These are phyloP conservation scores for Starmerella khaoyaiensis DNA, from an alignment of 805 yeast species.

Conservation along the genomic window DNA sequence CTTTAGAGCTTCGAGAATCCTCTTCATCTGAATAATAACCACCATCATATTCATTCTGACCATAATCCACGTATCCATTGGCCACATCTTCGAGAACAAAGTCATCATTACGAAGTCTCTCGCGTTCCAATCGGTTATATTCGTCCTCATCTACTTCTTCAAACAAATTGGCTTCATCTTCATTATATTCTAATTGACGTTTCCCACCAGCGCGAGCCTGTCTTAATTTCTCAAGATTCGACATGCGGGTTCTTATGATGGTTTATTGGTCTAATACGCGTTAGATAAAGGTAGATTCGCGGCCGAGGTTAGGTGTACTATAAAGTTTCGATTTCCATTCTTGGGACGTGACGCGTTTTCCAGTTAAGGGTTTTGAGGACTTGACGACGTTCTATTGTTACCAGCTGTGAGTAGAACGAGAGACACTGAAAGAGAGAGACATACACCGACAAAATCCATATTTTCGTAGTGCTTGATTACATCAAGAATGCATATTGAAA, in stretches of 20 bases:
- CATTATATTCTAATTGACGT: conserved; percentile 36
- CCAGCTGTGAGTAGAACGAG: too few relatives aligned
- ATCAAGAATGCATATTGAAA: background rate
- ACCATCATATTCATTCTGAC: conserved; percentile 77
- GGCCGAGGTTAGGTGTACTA: too few relatives aligned
- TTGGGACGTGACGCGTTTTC: too few relatives aligned
- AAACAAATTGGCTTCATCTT: conserved; percentile 48
- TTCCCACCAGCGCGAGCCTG: conserved; percentile 29
- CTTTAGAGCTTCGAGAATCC: conserved; percentile 16
- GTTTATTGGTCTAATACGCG: too few relatives aligned
- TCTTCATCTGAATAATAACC: conserved; percentile 25
- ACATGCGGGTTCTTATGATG: too few relatives aligned
- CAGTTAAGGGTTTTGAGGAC: too few relatives aligned
- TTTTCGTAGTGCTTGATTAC: background rate
- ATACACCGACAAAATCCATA: too few relatives aligned
- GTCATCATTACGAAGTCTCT: conserved; percentile 74
- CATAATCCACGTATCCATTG: conserved; percentile 86
- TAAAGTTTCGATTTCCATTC: too few relatives aligned
- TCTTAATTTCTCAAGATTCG: conserved; percentile 16
- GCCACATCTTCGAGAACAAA: conserved; percentile 92
- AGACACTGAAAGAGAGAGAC: too few relatives aligned
- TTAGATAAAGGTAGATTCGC: too few relatives aligned
- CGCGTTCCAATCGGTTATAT: conserved; percentile 62
- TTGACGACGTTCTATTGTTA: too few relatives aligned
- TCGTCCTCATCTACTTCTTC: conserved; percentile 79